phyloP scores from a whole-genome alignment of 2,329 filamentous ascomycete genomes.

The Colletotrichum gigasporum region DNA sequence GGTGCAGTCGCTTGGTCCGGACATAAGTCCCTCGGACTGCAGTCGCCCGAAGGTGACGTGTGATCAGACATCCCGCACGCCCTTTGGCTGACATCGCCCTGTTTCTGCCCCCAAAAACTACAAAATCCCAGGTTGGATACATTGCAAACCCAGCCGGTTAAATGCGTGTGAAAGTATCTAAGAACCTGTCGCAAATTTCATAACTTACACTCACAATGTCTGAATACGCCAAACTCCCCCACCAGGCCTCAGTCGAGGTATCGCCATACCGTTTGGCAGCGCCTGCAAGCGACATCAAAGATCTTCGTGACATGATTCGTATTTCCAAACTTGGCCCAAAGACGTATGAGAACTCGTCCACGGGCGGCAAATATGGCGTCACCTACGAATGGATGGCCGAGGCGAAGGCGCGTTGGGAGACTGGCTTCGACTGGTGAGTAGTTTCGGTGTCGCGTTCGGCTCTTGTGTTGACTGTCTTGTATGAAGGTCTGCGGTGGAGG shows the following conservation, averaged over 20 bases:
- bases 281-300: not conserved
- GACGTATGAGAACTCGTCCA: not conserved
- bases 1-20: too few relatives aligned
- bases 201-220: too few relatives aligned
- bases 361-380: not conserved
- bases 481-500: not conserved
- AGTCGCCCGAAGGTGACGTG: too few relatives aligned
- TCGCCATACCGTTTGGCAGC: not conserved
- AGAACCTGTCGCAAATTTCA: too few relatives aligned
- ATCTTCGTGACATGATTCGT: not conserved
- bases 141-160: too few relatives aligned
- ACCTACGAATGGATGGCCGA: not conserved
- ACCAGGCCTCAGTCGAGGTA: not conserved
- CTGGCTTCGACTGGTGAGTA: not conserved
- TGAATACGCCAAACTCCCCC: not conserved
- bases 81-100: too few relatives aligned
- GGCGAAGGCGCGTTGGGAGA: not conserved
- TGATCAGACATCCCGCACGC: too few relatives aligned
- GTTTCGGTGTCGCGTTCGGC: not conserved
- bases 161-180: too few relatives aligned
- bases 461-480: not conserved
- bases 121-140: too few relatives aligned
- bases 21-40: too few relatives aligned
- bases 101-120: too few relatives aligned
- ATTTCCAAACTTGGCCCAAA: not conserved